Percentiles rank a stretch among this genome's conserved stretches.
These are phyloP conservation scores for Yamadazyma laniorum DNA, from an alignment of 805 yeast genomes.

Conservation along the genomic window DNA sequence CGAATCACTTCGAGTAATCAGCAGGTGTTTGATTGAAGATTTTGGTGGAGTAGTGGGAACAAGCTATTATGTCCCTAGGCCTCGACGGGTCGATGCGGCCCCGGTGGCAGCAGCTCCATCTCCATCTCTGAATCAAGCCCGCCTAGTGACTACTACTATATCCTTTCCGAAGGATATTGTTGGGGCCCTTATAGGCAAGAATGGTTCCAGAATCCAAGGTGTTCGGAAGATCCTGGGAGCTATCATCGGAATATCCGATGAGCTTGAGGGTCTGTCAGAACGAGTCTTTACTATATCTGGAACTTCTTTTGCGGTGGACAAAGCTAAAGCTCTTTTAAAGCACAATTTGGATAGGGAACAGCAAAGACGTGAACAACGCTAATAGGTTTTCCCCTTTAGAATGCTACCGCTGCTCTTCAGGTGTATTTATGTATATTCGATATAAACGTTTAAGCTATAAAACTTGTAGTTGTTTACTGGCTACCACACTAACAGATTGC, in stretches of 20 bases:
- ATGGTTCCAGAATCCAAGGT: slow-evolving; percentile 83
- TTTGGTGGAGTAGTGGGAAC: slow-evolving; percentile 65
- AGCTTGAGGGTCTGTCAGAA: slow-evolving; percentile 59
- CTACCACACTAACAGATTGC: too few species aligned
- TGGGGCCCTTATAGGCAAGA: slow-evolving; percentile 86
- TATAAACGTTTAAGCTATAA: too few species aligned
- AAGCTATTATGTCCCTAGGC: slow-evolving; percentile 56
- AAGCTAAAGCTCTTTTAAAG: slow-evolving; percentile 56
- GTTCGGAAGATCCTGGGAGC: slow-evolving; percentile 79
- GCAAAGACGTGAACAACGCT: slow-evolving; percentile 2
- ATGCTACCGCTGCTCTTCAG: too few species aligned
- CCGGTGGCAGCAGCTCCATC: neutral
- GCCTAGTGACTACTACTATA: slow-evolving; percentile 36
- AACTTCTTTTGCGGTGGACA: slow-evolving; percentile 50
- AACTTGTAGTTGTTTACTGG: too few species aligned
- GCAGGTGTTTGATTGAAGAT: slow-evolving; percentile 74
- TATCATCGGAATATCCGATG: slow-evolving; percentile 70
- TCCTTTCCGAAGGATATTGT: slow-evolving; percentile 78
- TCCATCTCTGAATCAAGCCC: neutral
- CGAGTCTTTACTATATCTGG: slow-evolving; percentile 75
- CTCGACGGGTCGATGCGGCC: slow-evolving; percentile 2
- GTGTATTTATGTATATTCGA: too few species aligned
- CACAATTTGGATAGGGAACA: slow-evolving; percentile 59
- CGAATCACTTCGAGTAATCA: slow-evolving; percentile 54
- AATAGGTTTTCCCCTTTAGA: too few species aligned